These are phyloP conservation scores for Globisporangium spinosum DNA, from an alignment of 352 stramenopile genomes.

Conservation along the genomic window DNA sequence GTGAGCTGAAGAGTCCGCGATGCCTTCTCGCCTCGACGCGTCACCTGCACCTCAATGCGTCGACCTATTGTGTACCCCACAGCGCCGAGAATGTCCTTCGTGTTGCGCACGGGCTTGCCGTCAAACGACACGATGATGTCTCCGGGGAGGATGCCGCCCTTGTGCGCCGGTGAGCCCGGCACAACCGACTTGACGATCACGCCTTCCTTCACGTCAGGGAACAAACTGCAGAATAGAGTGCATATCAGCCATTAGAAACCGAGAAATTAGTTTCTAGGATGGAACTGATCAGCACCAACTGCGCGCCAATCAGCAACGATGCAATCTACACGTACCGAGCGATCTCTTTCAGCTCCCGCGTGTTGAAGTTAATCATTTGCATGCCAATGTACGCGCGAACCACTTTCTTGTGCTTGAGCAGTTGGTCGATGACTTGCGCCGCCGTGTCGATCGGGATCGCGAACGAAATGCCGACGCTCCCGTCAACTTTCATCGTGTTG, in stretches of 20 bases:
- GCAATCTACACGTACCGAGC: slow-evolving; percentile 29
- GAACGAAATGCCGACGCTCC: slow-evolving; percentile 89
- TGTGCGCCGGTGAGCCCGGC: slow-evolving; percentile 73
- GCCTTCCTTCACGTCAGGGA: slow-evolving; percentile 71
- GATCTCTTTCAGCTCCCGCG: slow-evolving; percentile 58
- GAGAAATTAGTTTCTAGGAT: not conserved
- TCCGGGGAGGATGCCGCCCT: slow-evolving; percentile 62
- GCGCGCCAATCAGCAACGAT: not conserved
- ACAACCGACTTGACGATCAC: slow-evolving; percentile 83
- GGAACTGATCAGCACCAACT: not conserved
- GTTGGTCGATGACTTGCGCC: slow-evolving; percentile 84
- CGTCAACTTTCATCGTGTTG: slow-evolving; percentile 93
- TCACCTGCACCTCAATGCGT: slow-evolving; percentile 62
- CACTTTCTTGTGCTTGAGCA: slow-evolving; percentile 87
- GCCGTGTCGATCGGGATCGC: slow-evolving; percentile 92
- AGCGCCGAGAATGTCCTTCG: slow-evolving; percentile 67
- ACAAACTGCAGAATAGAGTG: slow-evolving; percentile 28
- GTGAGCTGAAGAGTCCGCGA: slow-evolving; percentile 49
- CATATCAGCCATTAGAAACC: not conserved
- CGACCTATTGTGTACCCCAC: slow-evolving; percentile 73
- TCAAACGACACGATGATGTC: slow-evolving; percentile 82
- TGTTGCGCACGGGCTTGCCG: slow-evolving; percentile 60
- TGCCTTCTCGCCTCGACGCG: slow-evolving; percentile 49
- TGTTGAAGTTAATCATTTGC: slow-evolving; percentile 89
- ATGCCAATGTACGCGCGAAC: slow-evolving; percentile 90